phyloP scores from a whole-genome alignment of 345 rosid species.

The Mallotus nudiflorus region DNA sequence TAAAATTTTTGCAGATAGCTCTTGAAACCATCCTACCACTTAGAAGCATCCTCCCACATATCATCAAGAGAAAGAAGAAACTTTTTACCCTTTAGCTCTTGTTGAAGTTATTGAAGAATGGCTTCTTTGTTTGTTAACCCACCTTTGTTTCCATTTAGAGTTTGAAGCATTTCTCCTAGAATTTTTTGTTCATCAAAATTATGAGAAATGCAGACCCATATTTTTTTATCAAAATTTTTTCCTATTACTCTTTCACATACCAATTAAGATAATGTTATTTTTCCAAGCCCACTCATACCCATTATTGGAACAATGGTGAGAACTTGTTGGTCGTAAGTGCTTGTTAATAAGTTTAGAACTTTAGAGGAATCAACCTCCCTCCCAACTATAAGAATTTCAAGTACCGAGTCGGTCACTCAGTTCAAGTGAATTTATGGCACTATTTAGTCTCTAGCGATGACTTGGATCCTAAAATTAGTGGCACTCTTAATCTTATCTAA shows the following conservation, averaged over 20 bases:
- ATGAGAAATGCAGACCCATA: too few relatives aligned
- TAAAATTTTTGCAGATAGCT: background rate
- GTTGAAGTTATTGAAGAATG: background rate
- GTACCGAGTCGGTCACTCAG: background rate
- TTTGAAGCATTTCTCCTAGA: too few relatives aligned
- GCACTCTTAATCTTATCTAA: too few relatives aligned
- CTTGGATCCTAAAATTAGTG: background rate
- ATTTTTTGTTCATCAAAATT: too few relatives aligned
- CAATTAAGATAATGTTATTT: constrained; percentile 20
- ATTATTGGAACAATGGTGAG: constrained; percentile 7
- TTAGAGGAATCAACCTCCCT: background rate
- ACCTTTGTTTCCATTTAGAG: too few relatives aligned
- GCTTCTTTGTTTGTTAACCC: too few relatives aligned
- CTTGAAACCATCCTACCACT: too few relatives aligned
- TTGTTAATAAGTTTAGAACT: too few relatives aligned
- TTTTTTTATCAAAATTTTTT: too few relatives aligned
- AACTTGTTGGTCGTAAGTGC: constrained; percentile 1
- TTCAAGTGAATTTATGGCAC: background rate
- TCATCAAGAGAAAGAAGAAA: constrained; percentile 26
- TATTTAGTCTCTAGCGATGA: background rate
- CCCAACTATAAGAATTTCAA: background rate
- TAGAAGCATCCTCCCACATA: constrained; percentile 26
- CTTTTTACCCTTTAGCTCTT: background rate
- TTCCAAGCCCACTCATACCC: constrained; percentile 32
- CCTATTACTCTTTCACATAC: background rate